Evolutionary conservation across 306 rosid species (phyloP).

Genomic region (Castanea sativa): DNA sequence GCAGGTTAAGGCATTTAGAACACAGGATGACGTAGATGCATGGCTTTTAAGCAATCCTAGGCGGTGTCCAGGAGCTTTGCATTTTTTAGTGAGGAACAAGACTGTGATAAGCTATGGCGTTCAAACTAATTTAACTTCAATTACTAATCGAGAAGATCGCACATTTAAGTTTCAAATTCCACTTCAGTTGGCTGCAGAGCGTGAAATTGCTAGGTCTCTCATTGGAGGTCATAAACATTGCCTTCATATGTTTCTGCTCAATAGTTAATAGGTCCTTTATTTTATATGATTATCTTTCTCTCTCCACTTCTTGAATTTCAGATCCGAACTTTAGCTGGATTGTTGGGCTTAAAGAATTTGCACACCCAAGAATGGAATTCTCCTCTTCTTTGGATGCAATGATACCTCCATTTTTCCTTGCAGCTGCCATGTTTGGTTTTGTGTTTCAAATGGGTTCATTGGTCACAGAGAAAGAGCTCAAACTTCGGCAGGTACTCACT

Average conservation of each 20-base stretch:
- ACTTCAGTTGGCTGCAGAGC: constrained; percentile 86
- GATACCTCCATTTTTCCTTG: constrained; percentile 69
- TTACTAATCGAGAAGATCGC: constrained; percentile 60
- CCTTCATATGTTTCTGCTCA: background rate
- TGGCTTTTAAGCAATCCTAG: constrained; percentile 66
- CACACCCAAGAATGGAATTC: constrained; percentile 53
- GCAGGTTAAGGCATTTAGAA: constrained; percentile 55
- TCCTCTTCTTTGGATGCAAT: constrained; percentile 36
- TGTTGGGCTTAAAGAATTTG: constrained; percentile 62
- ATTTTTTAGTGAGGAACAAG: constrained; percentile 47
- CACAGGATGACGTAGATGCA: constrained; percentile 47
- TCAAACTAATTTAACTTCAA: constrained; percentile 69
- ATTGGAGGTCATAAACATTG: constrained; percentile 55
- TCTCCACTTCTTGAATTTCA: constrained; percentile 24
- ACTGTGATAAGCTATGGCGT: constrained; percentile 70
- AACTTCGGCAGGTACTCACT: constrained; percentile 77
- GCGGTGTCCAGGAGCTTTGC: constrained; percentile 72
- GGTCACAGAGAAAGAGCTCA: constrained; percentile 81
- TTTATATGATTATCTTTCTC: background rate
- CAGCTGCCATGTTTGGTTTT: constrained; percentile 77
- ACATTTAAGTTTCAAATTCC: constrained; percentile 65
- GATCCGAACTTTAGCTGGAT: constrained; percentile 69
- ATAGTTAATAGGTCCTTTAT: background rate
- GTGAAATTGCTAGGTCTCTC: constrained; percentile 78
- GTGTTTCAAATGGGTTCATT: constrained; percentile 75